Evolutionary conservation across 2,329 filamentous ascomycete species (phyloP).

Genomic region (Neurospora sp.): DNA sequence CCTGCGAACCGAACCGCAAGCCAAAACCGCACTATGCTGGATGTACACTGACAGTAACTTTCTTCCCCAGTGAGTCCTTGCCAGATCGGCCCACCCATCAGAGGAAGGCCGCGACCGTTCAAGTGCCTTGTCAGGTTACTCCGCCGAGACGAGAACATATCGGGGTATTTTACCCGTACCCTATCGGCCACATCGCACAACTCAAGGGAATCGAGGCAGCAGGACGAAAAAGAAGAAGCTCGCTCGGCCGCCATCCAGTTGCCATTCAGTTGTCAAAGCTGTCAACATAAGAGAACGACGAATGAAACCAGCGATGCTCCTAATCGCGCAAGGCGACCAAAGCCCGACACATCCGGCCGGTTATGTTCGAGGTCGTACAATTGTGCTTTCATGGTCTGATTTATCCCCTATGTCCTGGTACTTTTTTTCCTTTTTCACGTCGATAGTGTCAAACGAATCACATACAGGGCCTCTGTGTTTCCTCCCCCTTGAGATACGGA

Average conservation of each 20-base stretch:
- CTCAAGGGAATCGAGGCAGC: background rate
- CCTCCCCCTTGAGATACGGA: constrained; percentile 5
- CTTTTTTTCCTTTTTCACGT: background rate
- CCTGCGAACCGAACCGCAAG: constrained; percentile 2
- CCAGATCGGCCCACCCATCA: background rate
- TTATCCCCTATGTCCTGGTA: background rate
- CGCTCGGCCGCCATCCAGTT: background rate
- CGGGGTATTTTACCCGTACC: background rate
- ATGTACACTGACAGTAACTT: background rate
- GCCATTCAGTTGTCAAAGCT: background rate
- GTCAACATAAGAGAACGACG: background rate
- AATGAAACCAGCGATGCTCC: background rate
- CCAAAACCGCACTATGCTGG: background rate
- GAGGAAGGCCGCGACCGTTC: background rate
- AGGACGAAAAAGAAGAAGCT: background rate
- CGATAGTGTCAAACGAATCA: background rate
- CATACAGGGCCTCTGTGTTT: constrained; percentile 3
- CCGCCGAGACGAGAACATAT: background rate
- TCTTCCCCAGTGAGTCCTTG: background rate
- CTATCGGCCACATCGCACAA: background rate
- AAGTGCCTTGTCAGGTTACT: background rate
- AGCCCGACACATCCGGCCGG: background rate
- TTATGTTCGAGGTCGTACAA: background rate
- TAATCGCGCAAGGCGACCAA: background rate
- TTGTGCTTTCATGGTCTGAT: background rate